Percentiles rank a stretch among this genome's conserved stretches.
Evolutionary conservation across 345 rosid genomes (phyloP).

Genomic region (Lepidium africanum): DNA sequence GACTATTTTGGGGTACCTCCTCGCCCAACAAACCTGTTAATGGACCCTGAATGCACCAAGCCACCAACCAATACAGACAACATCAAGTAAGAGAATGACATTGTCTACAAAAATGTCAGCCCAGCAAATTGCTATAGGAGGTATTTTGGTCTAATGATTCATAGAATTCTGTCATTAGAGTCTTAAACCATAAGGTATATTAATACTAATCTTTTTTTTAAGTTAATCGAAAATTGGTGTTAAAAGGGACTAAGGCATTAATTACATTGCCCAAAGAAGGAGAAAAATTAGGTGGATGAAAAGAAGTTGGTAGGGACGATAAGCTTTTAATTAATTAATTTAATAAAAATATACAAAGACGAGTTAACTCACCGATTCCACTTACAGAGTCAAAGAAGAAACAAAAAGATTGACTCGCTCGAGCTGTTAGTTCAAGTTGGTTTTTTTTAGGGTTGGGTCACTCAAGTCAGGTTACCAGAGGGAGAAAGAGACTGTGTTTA

Average conservation of each 20-base stretch:
- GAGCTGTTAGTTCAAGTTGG: conserved; percentile 8
- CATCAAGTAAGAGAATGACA: too few relatives aligned
- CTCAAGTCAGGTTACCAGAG: background rate
- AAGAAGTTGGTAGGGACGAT: conserved; percentile 8
- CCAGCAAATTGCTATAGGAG: too few relatives aligned
- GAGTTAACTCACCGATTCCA: conserved; percentile 24
- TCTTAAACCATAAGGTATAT: too few relatives aligned
- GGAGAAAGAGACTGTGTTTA: background rate
- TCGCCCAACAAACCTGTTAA: too few relatives aligned
- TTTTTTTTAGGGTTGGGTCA: background rate
- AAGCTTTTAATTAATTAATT: background rate
- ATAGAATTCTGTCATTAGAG: too few relatives aligned
- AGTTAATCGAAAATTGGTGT: too few relatives aligned
- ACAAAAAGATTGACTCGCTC: conserved; percentile 13
- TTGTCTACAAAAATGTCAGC: too few relatives aligned
- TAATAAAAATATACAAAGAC: background rate
- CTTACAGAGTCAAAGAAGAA: background rate
- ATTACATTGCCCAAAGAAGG: background rate
- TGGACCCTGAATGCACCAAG: too few relatives aligned
- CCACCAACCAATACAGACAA: too few relatives aligned
- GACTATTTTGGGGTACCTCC: too few relatives aligned
- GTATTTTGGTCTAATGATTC: too few relatives aligned
- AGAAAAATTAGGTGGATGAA: conserved; percentile 13
- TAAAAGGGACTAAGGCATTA: background rate
- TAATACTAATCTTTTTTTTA: too few relatives aligned